Conservation (phyloP, 2,329 filamentous ascomycete species). For the Lizonia empirigonia region DNA sequence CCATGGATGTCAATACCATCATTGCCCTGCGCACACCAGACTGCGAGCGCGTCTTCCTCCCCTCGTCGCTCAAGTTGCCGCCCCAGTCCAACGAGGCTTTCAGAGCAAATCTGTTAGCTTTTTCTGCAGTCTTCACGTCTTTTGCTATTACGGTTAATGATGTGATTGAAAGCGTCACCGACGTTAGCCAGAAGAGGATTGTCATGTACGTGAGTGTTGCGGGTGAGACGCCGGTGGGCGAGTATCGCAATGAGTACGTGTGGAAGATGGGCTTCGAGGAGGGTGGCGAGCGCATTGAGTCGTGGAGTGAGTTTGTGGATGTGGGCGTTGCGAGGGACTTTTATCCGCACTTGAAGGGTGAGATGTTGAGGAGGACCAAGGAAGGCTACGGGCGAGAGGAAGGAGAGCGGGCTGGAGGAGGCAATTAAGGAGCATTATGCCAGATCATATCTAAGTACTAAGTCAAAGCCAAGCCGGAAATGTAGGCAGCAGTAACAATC, state of each 20-base stretch:
- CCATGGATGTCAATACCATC: slow-evolving; percentile 36
- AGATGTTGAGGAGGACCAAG: slow-evolving; percentile 16
- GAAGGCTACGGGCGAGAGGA: background rate
- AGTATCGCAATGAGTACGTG: slow-evolving; percentile 37
- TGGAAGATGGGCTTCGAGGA: slow-evolving; percentile 35
- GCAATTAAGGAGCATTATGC: background rate
- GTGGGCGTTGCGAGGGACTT: slow-evolving; percentile 38
- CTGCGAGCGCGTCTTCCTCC: slow-evolving; percentile 38
- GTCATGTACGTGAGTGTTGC: slow-evolving; percentile 42
- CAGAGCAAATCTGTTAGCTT: slow-evolving; percentile 25
- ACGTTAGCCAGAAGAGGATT: slow-evolving; percentile 24
- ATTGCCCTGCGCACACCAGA: slow-evolving; percentile 33
- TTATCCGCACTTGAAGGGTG: slow-evolving; percentile 32
- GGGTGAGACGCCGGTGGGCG: slow-evolving; percentile 37
- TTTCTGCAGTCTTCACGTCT: slow-evolving; percentile 38
- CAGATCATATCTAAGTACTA: too few species aligned
- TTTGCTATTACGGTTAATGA: slow-evolving; percentile 41
- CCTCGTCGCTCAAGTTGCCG: slow-evolving; percentile 28
- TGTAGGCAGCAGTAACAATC: background rate
- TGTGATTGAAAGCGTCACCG: slow-evolving; percentile 36
- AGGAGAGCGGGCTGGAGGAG: background rate
- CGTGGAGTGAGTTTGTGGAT: slow-evolving; percentile 39
- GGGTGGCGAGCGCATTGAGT: slow-evolving; percentile 18
- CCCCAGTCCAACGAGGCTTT: slow-evolving; percentile 33
- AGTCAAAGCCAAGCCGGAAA: too few species aligned